These are phyloP conservation scores for Albatrellus ellisii DNA, from an alignment of 768 basidiomycete genomes.

Conservation along the genomic window DNA sequence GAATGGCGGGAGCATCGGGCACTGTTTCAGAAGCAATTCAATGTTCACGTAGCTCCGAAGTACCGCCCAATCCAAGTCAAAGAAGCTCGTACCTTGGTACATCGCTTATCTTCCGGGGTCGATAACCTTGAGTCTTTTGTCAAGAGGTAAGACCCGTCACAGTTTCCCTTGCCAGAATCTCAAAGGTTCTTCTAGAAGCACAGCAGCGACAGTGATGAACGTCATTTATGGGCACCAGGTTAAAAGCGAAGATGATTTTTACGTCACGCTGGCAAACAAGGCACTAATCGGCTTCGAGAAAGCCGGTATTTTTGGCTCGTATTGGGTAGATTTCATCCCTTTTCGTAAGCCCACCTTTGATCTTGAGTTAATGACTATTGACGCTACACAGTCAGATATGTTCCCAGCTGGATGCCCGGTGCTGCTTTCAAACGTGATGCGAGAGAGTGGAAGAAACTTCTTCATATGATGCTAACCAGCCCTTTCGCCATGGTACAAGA, in stretches of 20 bases:
- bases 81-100: constrained; percentile 25
- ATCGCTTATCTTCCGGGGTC: constrained; percentile 24
- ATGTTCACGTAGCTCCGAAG: constrained; percentile 14
- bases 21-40: constrained; percentile 27
- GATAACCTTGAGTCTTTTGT: constrained; percentile 23
- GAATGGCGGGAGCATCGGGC: constrained; percentile 26
- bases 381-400: constrained; percentile 13
- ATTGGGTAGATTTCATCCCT: constrained; percentile 27
- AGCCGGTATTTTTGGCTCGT: constrained; percentile 20
- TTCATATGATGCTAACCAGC: constrained; percentile 12
- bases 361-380: too few relatives aligned
- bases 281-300: constrained; percentile 23
- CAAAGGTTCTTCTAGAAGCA: constrained; percentile 16
- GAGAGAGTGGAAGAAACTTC: constrained; percentile 11
- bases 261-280: constrained; percentile 27
- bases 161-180: not conserved
- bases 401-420: constrained; percentile 18
- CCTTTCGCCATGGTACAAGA: constrained; percentile 15
- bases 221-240: constrained; percentile 29
- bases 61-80: constrained; percentile 22
- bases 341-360: constrained; percentile 20
- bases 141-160: constrained; percentile 24
- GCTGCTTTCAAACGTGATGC: constrained; percentile 13
- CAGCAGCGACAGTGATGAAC: constrained; percentile 27
- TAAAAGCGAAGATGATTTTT: constrained; percentile 25